Percentiles rank a stretch among this genome's conserved stretches.
Evolutionary conservation across 2,329 filamentous ascomycete genomes (phyloP).

Genomic region (Colletotrichum trifolii): DNA sequence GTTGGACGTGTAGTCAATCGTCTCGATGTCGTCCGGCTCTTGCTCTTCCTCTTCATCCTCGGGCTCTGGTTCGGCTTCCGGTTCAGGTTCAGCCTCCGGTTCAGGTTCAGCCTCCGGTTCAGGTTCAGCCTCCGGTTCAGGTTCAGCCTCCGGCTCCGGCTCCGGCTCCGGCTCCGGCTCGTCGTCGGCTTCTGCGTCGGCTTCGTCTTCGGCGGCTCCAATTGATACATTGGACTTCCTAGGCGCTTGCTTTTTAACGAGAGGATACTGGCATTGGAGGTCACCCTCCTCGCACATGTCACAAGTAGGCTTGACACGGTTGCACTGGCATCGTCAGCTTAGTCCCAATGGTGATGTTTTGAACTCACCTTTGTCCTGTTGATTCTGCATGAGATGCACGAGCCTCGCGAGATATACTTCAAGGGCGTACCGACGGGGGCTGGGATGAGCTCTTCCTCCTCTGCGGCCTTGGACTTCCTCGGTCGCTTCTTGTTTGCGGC

Average conservation of each 20-base stretch:
- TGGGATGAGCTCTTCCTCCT: constrained; percentile 15
- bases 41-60: constrained; percentile 17
- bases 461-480: constrained; percentile 28
- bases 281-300: constrained; percentile 48
- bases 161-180: constrained; percentile 37
- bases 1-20: constrained; percentile 34
- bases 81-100: constrained; percentile 36
- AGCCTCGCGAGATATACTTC: constrained; percentile 42
- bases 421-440: constrained; percentile 15
- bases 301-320: constrained; percentile 53
- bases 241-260: constrained; percentile 41
- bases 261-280: constrained; percentile 52
- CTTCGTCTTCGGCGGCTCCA: constrained; percentile 32
- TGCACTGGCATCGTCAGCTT: constrained; percentile 49
- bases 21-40: constrained; percentile 35
- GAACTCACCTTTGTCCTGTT: constrained; percentile 52
- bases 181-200: constrained; percentile 30
- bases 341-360: no score
- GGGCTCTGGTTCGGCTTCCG: constrained; percentile 14
- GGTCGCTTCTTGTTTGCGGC: constrained; percentile 34
- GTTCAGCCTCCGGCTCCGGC: constrained; percentile 34
- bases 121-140: constrained; percentile 38
- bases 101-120: constrained; percentile 33
- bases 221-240: constrained; percentile 39
- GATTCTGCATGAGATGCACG: constrained; percentile 51